Evolutionary conservation across 225 moss, liverwort and hornwort species (phyloP), one percentile per base, ranked within the genome.

Genomic region (Straminergon stramineum): DNA sequence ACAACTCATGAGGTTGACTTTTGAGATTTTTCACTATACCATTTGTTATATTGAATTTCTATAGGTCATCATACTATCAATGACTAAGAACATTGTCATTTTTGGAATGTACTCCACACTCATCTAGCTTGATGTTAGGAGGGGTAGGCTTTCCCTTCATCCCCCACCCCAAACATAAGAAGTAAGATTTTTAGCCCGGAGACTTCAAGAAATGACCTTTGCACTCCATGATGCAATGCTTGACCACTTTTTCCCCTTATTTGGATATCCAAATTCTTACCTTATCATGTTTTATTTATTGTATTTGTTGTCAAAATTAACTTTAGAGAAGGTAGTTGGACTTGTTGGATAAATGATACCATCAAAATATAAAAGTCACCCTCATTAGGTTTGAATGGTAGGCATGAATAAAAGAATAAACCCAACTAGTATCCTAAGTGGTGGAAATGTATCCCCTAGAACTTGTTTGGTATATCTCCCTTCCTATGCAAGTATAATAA

Each of bases 51-150:
- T 8, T 20, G 1, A 51, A 51, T 51, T 7, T 51, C 4, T 75
- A 20, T 31, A 7, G 5, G 8, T 52, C 32, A 35, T 2, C 1
- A 9, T 55, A 15, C 8, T 55, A 14, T 77, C 2, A 77, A 35
- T 78, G 23, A 35, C 15, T 9, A 78, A 24, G 10, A 56, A 14
- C 6, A 35, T 9, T 24, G 9, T 1, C 2, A 35, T 0, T 55
- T 1, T 15, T 14, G 1, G 15, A 53, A 22, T 78, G 22, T 0
- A 1, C 17, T 53, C 15, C 0, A 35, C 1, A 5, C 0, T 55
- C 0, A 2, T 4, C 2, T 24, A 14, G 2, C 0, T 1, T 56
- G 3, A 15, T 1, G 0, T 78, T 55, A 2, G 9, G 26, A 37
- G 10, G 37, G 4, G 2, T 5, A 78, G 0, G 24, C 16, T 78